Percentiles rank a stretch among this genome's conserved stretches.
These are phyloP conservation scores for Cytospora paraplurivora DNA, from an alignment of 2,329 filamentous ascomycete species.

Conservation along the genomic window DNA sequence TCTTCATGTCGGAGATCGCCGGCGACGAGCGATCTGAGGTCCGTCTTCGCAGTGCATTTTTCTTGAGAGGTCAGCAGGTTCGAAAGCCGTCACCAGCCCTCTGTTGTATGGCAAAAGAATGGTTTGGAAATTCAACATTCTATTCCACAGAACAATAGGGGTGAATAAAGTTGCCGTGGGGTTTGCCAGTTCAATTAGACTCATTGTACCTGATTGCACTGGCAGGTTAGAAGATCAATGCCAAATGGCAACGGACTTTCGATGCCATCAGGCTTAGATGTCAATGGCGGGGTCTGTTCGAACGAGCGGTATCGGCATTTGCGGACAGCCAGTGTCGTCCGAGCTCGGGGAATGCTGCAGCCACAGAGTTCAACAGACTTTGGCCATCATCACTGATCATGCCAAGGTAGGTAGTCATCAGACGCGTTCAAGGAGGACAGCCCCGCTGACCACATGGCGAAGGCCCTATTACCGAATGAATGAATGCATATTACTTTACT, in stretches of 20 bases:
- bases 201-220: too few species aligned
- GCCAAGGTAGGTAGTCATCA: background rate
- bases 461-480: background rate
- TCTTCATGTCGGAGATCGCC: conserved; percentile 25
- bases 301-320: conserved; percentile 24
- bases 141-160: too few species aligned
- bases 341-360: background rate
- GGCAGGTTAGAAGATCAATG: background rate
- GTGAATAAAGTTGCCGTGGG: background rate
- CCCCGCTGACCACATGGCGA: background rate
- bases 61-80: background rate
- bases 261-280: background rate
- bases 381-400: background rate
- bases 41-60: conserved; percentile 18
- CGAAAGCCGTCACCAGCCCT: background rate
- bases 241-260: background rate
- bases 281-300: conserved; percentile 16
- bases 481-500: background rate
- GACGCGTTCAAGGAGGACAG: background rate
- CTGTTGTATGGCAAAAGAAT: too few species aligned
- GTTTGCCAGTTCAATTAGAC: too few species aligned
- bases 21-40: conserved; percentile 14
- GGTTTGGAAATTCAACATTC: too few species aligned
- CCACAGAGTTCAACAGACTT: background rate
- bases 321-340: background rate